A percentile compares a stretch with the other conserved stretches of the same genome.
These are phyloP conservation scores for Zizania palustris DNA, from an alignment of 202 grass and related monocot genomes.

Conservation along the genomic window DNA sequence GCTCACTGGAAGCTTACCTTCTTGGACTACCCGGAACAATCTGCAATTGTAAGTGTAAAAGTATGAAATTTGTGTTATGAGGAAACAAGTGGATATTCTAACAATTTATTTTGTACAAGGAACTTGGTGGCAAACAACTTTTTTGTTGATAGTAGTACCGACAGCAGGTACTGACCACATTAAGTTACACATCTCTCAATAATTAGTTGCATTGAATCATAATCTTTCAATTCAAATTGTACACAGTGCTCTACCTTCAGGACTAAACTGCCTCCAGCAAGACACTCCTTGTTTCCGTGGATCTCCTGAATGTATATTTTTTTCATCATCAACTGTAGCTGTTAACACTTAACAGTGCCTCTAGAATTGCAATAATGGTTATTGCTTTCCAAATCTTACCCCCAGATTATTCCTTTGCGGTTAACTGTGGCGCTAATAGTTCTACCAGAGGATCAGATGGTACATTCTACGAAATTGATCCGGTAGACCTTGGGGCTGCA, in stretches of 20 bases:
- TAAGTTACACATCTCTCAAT: background rate
- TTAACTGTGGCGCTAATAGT: background rate
- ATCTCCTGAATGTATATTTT: background rate
- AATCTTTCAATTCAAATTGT: background rate
- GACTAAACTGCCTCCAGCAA: background rate
- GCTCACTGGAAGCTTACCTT: background rate
- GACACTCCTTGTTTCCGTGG: background rate
- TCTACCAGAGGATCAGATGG: background rate
- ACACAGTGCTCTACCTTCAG: background rate
- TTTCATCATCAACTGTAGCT: background rate
- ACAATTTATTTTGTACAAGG: background rate
- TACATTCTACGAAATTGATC: background rate
- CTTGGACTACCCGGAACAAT: background rate
- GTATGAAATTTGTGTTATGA: background rate
- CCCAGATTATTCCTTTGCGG: background rate
- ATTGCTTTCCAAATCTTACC: background rate
- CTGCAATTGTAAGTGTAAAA: background rate
- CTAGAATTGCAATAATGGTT: too few species aligned
- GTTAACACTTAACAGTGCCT: background rate
- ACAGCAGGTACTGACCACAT: slow-evolving; percentile 27
- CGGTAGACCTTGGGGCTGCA: background rate
- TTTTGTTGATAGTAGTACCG: background rate
- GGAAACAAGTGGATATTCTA: background rate
- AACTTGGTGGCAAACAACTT: slow-evolving; percentile 50
- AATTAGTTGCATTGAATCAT: too few species aligned